Conservation (phyloP, 495 filamentous ascomycete species). For the Amniculicola lignicola region DNA sequence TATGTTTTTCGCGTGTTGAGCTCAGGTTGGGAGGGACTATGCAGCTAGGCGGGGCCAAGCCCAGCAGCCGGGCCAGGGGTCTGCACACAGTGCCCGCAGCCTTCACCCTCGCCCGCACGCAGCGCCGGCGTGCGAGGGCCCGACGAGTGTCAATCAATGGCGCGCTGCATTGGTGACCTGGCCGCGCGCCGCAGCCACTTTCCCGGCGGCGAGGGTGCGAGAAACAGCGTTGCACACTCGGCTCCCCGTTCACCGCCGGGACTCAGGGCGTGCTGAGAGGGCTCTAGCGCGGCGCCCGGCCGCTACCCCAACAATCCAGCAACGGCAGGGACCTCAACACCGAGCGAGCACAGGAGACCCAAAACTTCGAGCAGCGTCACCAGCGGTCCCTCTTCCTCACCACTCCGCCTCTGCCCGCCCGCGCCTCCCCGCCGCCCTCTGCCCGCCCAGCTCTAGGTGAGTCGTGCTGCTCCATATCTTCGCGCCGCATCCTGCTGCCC, state of each 20-base stretch:
- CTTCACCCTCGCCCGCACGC: constrained; percentile 6
- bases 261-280: not conserved
- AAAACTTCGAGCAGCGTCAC: constrained; percentile 25
- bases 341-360: constrained; percentile 16
- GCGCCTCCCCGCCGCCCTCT: constrained; percentile 1
- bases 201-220: too few species aligned
- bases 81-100: not conserved
- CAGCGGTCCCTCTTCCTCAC: constrained; percentile 16
- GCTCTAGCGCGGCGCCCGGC: constrained; percentile 13
- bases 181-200: too few species aligned
- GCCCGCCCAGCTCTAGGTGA: constrained; percentile 9
- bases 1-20: constrained; percentile 25
- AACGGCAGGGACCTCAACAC: constrained; percentile 22
- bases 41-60: constrained; percentile 1
- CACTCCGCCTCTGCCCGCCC: not conserved
- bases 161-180: too few species aligned
- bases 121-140: not conserved
- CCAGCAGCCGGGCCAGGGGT: not conserved
- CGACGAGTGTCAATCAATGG: too few species aligned
- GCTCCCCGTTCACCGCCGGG: constrained; percentile 26
- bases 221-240: constrained; percentile 11
- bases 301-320: constrained; percentile 28
- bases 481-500: not conserved
- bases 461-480: not conserved
- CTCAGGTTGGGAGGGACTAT: constrained; percentile 1